These are phyloP conservation scores for Pichia pseudocactophila DNA, from an alignment of 805 yeast genomes.

Conservation along the genomic window DNA sequence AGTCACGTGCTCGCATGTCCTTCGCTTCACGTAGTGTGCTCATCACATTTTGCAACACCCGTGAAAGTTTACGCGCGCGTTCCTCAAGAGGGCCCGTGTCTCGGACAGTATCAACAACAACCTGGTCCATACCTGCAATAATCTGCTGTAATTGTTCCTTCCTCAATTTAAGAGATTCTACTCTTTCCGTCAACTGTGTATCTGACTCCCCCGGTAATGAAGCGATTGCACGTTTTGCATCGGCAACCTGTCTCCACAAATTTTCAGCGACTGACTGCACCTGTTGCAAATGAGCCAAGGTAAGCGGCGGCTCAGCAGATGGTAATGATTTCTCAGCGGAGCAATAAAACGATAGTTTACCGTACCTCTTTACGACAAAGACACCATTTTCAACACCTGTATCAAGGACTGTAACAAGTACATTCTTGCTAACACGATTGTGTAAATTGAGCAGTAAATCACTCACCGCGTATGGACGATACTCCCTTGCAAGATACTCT, in stretches of 20 bases:
- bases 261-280: neutral
- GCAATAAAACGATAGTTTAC: constrained; percentile 36
- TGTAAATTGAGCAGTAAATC: constrained; percentile 40
- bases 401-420: constrained; percentile 31
- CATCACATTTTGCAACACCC: too few species aligned
- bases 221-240: neutral
- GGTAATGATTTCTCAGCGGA: constrained; percentile 19
- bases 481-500: constrained; percentile 34
- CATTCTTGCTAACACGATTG: constrained; percentile 29
- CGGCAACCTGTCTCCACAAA: neutral
- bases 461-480: constrained; percentile 39
- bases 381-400: constrained; percentile 26
- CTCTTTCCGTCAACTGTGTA: too few species aligned
- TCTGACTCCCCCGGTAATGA: too few species aligned
- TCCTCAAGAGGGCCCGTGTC: too few species aligned
- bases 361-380: constrained; percentile 33
- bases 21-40: too few species aligned
- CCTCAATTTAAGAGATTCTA: too few species aligned
- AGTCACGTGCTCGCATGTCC: too few species aligned
- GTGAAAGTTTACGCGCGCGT: too few species aligned
- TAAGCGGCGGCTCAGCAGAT: neutral
- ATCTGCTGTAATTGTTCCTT: too few species aligned
- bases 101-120: too few species aligned
- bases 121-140: too few species aligned
- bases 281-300: constrained; percentile 5